Evolutionary conservation across 352 stramenopile genomes (phyloP), one percentile per base, ranked within the genome.

Genomic region (Elongisporangium senticosum): DNA sequence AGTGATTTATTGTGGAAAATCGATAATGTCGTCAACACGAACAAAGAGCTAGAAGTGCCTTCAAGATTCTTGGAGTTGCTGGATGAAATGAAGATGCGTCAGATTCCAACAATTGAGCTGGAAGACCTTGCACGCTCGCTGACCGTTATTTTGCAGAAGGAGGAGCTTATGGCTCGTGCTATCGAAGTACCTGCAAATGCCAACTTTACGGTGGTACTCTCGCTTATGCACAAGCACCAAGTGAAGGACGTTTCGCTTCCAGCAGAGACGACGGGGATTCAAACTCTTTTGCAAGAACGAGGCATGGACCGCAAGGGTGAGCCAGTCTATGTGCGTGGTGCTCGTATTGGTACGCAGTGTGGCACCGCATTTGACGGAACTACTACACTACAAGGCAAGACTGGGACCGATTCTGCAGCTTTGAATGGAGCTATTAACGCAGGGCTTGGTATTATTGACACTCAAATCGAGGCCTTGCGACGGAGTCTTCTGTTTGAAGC

Each of bases 1-100:
- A 84, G 68, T 10, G 79, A 91, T 53, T 57, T 91, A 51, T 67
- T 91, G 17, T 88, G 79, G 79, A 91, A 89, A 60, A 73, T 91
- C n/a, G 67, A 77, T 13, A 77, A 91, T 53, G 74, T 64, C 2
- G 75, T 91, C 3, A 89, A 78, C 54, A 70, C 50, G 5, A 89
- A 86, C 60, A 55, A 59, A 2, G 82, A 91, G 54, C 62, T 89
- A 8, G 74, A 72, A 1, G 67, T 86, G 1, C 79, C 82, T n/a
- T 62, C 61, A 33, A 71, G 55, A 24, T 83, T 80, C 43, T 55
- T 64, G 7, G 58, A 68, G 5, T 55, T 91, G 14, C 59, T 89
- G 0, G 53, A 70, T 2, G 79, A 85, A 58, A 84, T 89, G 67
- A 63, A 75, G 33, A 51, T 86, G 21, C 73, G 82, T 2, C 67